phyloP scores from a whole-genome alignment of 768 basidiomycete species.

The Candolleomyces efflorescens region DNA sequence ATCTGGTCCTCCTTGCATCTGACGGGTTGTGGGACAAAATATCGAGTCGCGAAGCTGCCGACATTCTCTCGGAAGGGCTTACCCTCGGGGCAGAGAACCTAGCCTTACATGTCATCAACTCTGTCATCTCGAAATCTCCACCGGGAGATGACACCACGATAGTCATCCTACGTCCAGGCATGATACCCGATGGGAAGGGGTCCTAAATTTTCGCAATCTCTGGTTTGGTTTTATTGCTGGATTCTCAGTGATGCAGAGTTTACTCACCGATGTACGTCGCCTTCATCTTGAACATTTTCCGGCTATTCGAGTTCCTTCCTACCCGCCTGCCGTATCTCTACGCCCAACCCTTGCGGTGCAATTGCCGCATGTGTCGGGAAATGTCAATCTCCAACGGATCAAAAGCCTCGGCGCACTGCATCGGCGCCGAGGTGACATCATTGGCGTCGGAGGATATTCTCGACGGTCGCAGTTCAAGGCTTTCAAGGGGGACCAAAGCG shows the following conservation, averaged over 20 bases:
- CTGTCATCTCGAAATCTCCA: conserved; percentile 12
- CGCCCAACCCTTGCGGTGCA: neutral
- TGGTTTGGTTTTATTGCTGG: too few relatives aligned
- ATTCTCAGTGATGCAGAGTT: too few relatives aligned
- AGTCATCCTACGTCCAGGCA: conserved; percentile 13
- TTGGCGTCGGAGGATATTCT: neutral
- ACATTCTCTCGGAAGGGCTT: conserved; percentile 29
- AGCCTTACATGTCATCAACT: conserved; percentile 24
- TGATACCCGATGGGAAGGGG: neutral
- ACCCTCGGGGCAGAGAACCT: conserved; percentile 19
- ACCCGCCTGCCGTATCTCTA: too few relatives aligned
- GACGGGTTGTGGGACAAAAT: conserved; percentile 56
- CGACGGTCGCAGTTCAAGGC: neutral
- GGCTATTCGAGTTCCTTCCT: too few relatives aligned
- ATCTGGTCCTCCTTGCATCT: conserved; percentile 47
- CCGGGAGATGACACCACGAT: conserved; percentile 26
- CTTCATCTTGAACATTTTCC: too few relatives aligned
- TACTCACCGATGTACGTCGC: too few relatives aligned
- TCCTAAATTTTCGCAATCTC: too few relatives aligned
- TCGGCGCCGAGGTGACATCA: neutral
- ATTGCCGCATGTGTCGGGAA: neutral
- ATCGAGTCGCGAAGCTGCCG: conserved; percentile 42
- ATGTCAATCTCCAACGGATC: neutral
- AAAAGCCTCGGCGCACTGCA: neutral
- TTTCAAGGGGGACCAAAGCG: neutral